These are phyloP conservation scores for Aspergillus fumigatus DNA, from an alignment of 2,329 filamentous ascomycete genomes.

Conservation along the genomic window DNA sequence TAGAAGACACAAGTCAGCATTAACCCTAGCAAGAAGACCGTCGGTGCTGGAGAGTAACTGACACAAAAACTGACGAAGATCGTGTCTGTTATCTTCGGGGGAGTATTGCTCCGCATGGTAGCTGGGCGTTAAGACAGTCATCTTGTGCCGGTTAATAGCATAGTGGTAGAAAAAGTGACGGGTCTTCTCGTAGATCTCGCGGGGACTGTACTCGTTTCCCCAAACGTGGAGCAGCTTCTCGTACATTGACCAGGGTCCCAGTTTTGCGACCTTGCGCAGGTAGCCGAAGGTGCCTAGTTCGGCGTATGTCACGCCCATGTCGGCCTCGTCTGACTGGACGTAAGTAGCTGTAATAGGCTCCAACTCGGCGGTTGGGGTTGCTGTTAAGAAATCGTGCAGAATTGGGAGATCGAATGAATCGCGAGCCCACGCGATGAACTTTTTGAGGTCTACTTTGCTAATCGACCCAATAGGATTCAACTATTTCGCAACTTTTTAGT, in stretches of 20 bases:
- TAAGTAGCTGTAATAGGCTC: constrained; percentile 63
- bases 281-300: constrained; percentile 52
- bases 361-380: constrained; percentile 59
- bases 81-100: constrained; percentile 56
- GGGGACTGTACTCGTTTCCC: constrained; percentile 36
- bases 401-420: constrained; percentile 59
- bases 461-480: constrained; percentile 45
- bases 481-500: constrained; percentile 11
- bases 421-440: constrained; percentile 64
- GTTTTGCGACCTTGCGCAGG: constrained; percentile 51
- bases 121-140: constrained; percentile 56
- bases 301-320: constrained; percentile 52
- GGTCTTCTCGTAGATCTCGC: constrained; percentile 46
- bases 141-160: constrained; percentile 62
- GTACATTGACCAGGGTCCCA: constrained; percentile 54
- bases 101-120: constrained; percentile 52
- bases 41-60: constrained; percentile 4
- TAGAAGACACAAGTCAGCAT: constrained; percentile 2
- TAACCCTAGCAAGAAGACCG: neutral
- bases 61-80: constrained; percentile 54
- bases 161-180: constrained; percentile 47
- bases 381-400: constrained; percentile 61
- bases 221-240: constrained; percentile 50
- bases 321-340: constrained; percentile 54
- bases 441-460: constrained; percentile 64